Base-by-base conservation (phyloP, 768 basidiomycete genomes). In the Tylopilus balloui region DNA sequence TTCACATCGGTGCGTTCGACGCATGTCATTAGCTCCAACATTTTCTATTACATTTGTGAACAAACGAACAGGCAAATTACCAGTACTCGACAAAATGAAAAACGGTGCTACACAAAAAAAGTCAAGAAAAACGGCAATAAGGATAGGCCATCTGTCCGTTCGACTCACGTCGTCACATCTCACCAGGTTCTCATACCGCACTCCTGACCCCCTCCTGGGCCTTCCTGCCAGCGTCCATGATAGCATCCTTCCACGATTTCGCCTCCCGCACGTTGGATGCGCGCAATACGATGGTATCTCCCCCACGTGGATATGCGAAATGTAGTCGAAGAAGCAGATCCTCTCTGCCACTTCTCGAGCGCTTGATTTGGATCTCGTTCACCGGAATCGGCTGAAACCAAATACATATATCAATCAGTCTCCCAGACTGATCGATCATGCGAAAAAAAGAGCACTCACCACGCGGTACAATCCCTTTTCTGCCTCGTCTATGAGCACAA, bases 401-500 rank as follows among this genome's bases (percentile, higher is more conserved):
- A 8, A 2, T 10, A 19, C 24, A 25, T 6, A 9, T 24, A 20
- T 47, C 23, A 23, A 43, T 47, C 44, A 47, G 35, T 38, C 24
- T 12, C 12, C 5, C 4, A 6, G 13, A 40, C 24, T 2, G 38
- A 28, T 55, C 42, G 42, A 40, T 29, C 36, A 23, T 7, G 15
- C 23, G 6, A 3, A 1, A 20, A 20, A 20, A 12, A 36, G 11
- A 9, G 28, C 28, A 70, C 83, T 58, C 45, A 92, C 92, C 81
- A 92, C 87, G 32, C 88, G 80, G 66, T 94, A 94, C 13, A 95
- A 62, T 12, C 80, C 82, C 52, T 77, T 81, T 23, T 78, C 78
- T 1, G 68, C 66, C 27, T 83, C 84, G 56, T 93, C 90, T 17
- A 91, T 85, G 48, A 98, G 73, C 3, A 97, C 82, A 40, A 97